These are phyloP conservation scores for Oxytropis ochrocephala DNA, from an alignment of 306 rosid species.

Conservation along the genomic window DNA sequence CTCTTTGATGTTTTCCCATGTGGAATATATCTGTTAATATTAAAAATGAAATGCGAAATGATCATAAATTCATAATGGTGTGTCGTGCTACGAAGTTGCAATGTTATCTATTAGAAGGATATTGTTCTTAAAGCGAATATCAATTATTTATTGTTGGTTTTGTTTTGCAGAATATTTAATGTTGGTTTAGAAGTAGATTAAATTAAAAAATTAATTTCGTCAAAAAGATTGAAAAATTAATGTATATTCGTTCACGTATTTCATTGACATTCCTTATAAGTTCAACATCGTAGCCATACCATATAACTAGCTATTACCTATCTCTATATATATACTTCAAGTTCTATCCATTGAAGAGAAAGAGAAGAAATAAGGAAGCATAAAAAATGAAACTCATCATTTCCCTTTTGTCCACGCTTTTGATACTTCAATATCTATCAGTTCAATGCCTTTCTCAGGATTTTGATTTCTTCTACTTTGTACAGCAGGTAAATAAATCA, in stretches of 20 bases:
- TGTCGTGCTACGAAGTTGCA: not conserved
- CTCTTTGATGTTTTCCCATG: not conserved
- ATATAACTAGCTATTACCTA: too few species aligned
- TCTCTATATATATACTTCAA: not conserved
- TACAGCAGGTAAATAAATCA: constrained; percentile 49
- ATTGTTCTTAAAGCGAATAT: not conserved
- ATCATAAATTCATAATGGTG: too few species aligned
- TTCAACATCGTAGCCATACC: too few species aligned
- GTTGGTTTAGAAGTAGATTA: not conserved
- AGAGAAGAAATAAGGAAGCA: not conserved
- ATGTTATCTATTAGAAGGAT: not conserved
- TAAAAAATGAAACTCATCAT: constrained; percentile 29
- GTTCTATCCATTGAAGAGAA: not conserved
- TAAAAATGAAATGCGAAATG: not conserved
- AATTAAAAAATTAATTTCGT: too few species aligned
- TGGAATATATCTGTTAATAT: not conserved
- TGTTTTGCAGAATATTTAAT: not conserved
- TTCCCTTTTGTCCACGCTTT: constrained; percentile 30
- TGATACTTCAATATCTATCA: too few species aligned
- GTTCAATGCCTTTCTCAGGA: constrained; percentile 46
- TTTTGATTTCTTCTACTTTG: constrained; percentile 84
- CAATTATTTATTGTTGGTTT: too few species aligned
- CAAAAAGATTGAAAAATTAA: too few species aligned
- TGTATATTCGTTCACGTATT: too few species aligned
- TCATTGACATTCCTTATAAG: too few species aligned